Percentiles rank a stretch among this genome's conserved stretches.
Conservation (phyloP, 768 basidiomycete genomes). For the Filobasidium wieringae region DNA sequence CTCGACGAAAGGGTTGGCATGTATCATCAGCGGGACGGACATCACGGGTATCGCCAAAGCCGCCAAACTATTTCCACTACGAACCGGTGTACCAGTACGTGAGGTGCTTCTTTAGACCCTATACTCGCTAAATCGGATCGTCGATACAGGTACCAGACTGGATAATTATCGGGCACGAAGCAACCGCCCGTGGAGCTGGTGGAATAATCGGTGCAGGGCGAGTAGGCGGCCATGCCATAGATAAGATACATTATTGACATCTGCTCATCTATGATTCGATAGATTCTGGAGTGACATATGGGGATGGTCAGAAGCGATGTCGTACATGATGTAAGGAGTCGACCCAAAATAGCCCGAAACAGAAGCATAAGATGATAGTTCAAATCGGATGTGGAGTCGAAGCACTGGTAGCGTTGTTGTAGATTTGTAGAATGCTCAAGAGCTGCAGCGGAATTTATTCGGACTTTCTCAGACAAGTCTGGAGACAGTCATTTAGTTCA, state of each 20-base stretch:
- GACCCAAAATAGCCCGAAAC: neutral
- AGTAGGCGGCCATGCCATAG: constrained; percentile 10
- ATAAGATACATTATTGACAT: neutral
- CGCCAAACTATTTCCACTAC: constrained; percentile 63
- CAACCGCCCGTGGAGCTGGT: constrained; percentile 56
- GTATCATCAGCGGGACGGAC: constrained; percentile 56
- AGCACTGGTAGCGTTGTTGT: neutral
- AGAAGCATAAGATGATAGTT: neutral
- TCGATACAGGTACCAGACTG: constrained; percentile 52
- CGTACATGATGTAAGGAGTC: constrained; percentile 14
- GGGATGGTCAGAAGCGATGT: constrained; percentile 34
- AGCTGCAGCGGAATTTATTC: neutral
- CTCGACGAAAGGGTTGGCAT: constrained; percentile 34
- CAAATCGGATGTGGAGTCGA: neutral
- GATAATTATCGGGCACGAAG: constrained; percentile 50
- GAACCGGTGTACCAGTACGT: constrained; percentile 54
- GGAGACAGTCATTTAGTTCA: neutral
- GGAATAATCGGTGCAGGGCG: constrained; percentile 68
- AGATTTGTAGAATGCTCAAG: neutral
- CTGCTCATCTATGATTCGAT: neutral
- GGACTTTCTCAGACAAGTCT: neutral
- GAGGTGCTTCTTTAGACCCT: no score
- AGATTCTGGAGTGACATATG: constrained; percentile 36
- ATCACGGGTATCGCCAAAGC: constrained; percentile 54
- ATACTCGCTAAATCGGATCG: neutral